Percentiles rank a stretch among this genome's conserved stretches.
Evolutionary conservation across 345 rosid genomes (phyloP).

Genomic region (Euclidium syriacum): DNA sequence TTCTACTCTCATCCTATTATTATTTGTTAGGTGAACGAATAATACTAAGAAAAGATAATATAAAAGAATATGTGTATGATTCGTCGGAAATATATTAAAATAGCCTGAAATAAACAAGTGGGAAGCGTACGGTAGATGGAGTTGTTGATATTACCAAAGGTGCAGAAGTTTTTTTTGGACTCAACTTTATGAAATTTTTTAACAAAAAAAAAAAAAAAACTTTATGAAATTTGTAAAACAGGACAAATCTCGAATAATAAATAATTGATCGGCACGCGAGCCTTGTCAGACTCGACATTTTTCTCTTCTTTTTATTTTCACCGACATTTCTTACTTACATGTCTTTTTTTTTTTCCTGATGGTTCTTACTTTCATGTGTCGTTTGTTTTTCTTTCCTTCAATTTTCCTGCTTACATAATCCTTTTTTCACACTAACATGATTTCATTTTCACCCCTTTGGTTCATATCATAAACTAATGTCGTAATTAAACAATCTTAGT

Average conservation of each 20-base stretch:
- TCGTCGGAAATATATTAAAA: not conserved
- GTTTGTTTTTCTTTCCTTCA: not conserved
- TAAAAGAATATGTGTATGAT: not conserved
- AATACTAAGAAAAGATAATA: not conserved
- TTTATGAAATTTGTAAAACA: constrained; percentile 9
- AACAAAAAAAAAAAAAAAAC: no score
- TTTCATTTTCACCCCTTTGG: not conserved
- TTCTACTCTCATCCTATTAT: constrained; percentile 11
- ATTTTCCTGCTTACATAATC: not conserved
- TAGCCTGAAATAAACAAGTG: not conserved
- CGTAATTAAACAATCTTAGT: not conserved
- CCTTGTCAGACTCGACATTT: constrained; percentile 26
- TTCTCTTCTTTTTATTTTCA: constrained; percentile 31
- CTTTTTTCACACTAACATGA: not conserved
- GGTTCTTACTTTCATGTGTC: not conserved
- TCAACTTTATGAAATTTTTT: constrained; percentile 10
- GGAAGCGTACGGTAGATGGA: constrained; percentile 23
- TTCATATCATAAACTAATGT: not conserved
- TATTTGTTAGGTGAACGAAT: constrained; percentile 23
- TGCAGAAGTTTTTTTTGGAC: constrained; percentile 22
- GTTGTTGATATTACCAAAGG: constrained; percentile 17
- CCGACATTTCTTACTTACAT: constrained; percentile 29
- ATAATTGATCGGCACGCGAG: constrained; percentile 30
- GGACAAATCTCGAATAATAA: constrained; percentile 17
- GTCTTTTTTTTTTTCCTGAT: not conserved